Evolutionary conservation across 2,329 filamentous ascomycete genomes (phyloP), one percentile per base, ranked within the genome.

Genomic region (Talaromyces sp.): DNA sequence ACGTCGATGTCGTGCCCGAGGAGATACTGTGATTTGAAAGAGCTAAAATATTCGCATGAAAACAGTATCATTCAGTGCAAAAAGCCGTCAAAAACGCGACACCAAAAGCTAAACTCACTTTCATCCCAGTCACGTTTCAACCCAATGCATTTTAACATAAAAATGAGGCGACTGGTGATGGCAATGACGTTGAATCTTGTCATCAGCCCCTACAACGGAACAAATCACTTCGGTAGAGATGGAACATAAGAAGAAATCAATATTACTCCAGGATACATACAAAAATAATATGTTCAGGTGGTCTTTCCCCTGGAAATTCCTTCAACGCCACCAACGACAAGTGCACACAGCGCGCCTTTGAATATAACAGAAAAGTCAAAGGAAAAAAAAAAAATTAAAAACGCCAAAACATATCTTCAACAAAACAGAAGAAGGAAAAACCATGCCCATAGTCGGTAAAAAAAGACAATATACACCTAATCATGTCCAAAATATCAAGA

Each of bases 101-200:
- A 38, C 17, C 4, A n/a, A 38, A n/a, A 17, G 35, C 4, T 2
- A 35, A 6, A n/a, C 6, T 2, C 6, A 38, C 6, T 2, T 24
- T 24, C 43, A 7, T 19, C 21, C 7, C 11, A 43, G 5, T 11
- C 19, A 8, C 11, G 9, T 46, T 8, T 46, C 43, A 46, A 46
- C 12, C n/a, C 8, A n/a, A n/a, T 46, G 19, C 43, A 14, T 12
- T 14, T 24, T 24, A 1, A 21, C 19, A 24, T 10, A 2, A 24
- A 24, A 11, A 24, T 19, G 24, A 21, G 48, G 14, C 5, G 26
- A n/a, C 6, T 52, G 14, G 50, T 14, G 10, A 6, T 43, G 21
- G 29, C 24, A 31, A 60, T 60, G 59, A 60, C 59, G 59, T 60
- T 24, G 54, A 57, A 54, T 27, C 35, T 35, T 50, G 50, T 60